These are phyloP conservation scores for Epichloe uncinata DNA, from an alignment of 2,329 filamentous ascomycete species.

Conservation along the genomic window DNA sequence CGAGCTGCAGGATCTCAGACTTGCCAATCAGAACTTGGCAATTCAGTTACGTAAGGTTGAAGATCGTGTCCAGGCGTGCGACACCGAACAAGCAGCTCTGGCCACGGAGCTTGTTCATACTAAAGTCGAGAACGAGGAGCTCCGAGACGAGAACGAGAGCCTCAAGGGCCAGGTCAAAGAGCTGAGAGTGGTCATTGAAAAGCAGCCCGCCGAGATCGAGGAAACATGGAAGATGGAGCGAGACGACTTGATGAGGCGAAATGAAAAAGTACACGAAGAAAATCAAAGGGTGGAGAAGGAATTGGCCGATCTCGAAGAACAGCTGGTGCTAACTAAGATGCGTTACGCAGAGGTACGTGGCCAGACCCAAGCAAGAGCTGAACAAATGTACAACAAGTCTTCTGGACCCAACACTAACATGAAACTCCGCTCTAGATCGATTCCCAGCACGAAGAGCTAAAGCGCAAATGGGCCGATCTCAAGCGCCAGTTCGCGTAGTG, in stretches of 20 bases:
- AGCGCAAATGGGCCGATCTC: constrained; percentile 61
- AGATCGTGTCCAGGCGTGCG: constrained; percentile 74
- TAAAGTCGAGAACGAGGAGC: constrained; percentile 85
- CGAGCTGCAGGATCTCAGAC: constrained; percentile 63
- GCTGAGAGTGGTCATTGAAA: constrained; percentile 74
- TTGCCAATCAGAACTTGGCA: constrained; percentile 53
- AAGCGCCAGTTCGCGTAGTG: constrained; percentile 34
- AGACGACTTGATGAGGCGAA: constrained; percentile 82
- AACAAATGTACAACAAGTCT: not conserved
- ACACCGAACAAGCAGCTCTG: constrained; percentile 79
- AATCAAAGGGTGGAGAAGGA: constrained; percentile 82
- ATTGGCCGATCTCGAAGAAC: constrained; percentile 80
- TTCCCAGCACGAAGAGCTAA: constrained; percentile 51
- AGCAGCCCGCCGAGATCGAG: constrained; percentile 81
- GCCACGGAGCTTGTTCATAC: constrained; percentile 84
- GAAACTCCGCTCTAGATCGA: constrained; percentile 40
- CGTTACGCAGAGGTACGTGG: constrained; percentile 78
- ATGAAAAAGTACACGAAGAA: constrained; percentile 86
- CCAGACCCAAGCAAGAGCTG: not conserved
- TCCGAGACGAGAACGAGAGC: constrained; percentile 81
- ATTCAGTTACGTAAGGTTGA: constrained; percentile 73
- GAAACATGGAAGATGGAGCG: constrained; percentile 69
- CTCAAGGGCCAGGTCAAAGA: constrained; percentile 75
- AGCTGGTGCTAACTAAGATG: constrained; percentile 89
- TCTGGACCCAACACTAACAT: not conserved